phyloP scores from a whole-genome alignment of 2,329 filamentous ascomycete species.

The Phialocephala sp. region DNA sequence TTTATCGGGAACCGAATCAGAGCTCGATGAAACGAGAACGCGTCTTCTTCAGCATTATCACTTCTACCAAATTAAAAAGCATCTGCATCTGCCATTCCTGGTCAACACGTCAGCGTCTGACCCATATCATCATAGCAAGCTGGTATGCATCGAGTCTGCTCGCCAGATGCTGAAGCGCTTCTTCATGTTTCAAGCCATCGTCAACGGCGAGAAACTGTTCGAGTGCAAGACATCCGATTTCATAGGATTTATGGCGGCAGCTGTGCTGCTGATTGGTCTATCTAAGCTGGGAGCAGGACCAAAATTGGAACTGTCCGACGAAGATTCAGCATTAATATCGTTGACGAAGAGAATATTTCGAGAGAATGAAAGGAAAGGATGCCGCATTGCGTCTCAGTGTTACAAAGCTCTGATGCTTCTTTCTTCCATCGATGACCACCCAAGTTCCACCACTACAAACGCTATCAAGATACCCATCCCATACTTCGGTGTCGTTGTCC shows the following conservation, averaged over 20 bases:
- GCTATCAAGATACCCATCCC: constrained; percentile 18
- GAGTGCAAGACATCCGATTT: constrained; percentile 55
- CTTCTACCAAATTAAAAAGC: constrained; percentile 51
- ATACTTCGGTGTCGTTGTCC: constrained; percentile 27
- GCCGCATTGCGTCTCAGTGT: constrained; percentile 31
- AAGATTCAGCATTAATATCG: constrained; percentile 19
- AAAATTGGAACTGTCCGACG: background rate
- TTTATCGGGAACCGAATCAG: constrained; percentile 34
- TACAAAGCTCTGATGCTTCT: constrained; percentile 15
- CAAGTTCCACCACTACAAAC: constrained; percentile 19
- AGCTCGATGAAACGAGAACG: constrained; percentile 37
- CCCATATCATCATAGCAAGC: constrained; percentile 47
- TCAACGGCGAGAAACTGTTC: constrained; percentile 44
- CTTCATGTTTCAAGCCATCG: constrained; percentile 44
- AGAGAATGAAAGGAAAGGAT: constrained; percentile 17
- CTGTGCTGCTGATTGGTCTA: constrained; percentile 49
- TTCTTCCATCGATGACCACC: constrained; percentile 7
- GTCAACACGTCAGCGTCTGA: constrained; percentile 43
- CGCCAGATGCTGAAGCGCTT: constrained; percentile 49
- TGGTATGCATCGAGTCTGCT: constrained; percentile 48
- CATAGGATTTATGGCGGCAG: constrained; percentile 51
- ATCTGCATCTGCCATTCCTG: constrained; percentile 53
- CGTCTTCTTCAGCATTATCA: constrained; percentile 49
- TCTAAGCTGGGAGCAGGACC: constrained; percentile 14
- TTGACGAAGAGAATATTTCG: constrained; percentile 17